These are phyloP conservation scores for Lentinula boryana DNA, from an alignment of 768 basidiomycete species.

Conservation along the genomic window DNA sequence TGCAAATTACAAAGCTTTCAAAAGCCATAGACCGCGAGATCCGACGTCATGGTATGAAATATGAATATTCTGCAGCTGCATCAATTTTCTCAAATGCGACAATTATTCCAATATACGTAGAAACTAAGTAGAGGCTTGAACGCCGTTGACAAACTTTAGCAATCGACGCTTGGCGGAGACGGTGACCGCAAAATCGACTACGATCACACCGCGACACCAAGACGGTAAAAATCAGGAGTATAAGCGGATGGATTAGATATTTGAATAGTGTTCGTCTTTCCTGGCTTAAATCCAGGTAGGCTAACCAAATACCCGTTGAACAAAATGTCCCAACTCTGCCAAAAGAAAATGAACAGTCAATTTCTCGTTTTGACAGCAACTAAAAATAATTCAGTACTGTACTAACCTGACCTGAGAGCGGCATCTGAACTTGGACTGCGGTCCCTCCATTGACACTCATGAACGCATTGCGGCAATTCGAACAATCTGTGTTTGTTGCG, in stretches of 20 bases:
- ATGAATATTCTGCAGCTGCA: too few relatives aligned
- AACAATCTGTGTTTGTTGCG: slow-evolving; percentile 37
- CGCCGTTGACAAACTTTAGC: too few relatives aligned
- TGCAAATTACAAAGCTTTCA: too few relatives aligned
- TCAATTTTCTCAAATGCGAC: too few relatives aligned
- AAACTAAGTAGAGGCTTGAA: too few relatives aligned
- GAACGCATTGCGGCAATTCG: slow-evolving; percentile 42
- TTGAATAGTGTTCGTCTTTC: slow-evolving; percentile 36
- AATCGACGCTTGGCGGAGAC: background rate
- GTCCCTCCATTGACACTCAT: slow-evolving; percentile 40
- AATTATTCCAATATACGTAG: too few relatives aligned
- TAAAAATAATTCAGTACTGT: background rate
- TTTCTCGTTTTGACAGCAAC: background rate
- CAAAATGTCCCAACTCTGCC: slow-evolving; percentile 41
- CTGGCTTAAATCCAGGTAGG: slow-evolving; percentile 36
- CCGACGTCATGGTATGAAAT: too few relatives aligned
- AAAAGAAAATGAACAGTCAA: background rate
- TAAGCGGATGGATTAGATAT: slow-evolving; percentile 38
- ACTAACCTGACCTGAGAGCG: slow-evolving; percentile 40
- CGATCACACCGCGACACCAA: slow-evolving; percentile 23
- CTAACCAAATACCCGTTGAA: slow-evolving; percentile 34
- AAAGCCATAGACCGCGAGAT: too few relatives aligned
- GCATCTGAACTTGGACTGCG: slow-evolving; percentile 38
- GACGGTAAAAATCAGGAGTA: slow-evolving; percentile 35
- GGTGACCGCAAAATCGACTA: too few relatives aligned